Evolutionary conservation across 768 basidiomycete genomes (phyloP), one percentile per base, ranked within the genome.

Genomic region (Postia placenta): DNA sequence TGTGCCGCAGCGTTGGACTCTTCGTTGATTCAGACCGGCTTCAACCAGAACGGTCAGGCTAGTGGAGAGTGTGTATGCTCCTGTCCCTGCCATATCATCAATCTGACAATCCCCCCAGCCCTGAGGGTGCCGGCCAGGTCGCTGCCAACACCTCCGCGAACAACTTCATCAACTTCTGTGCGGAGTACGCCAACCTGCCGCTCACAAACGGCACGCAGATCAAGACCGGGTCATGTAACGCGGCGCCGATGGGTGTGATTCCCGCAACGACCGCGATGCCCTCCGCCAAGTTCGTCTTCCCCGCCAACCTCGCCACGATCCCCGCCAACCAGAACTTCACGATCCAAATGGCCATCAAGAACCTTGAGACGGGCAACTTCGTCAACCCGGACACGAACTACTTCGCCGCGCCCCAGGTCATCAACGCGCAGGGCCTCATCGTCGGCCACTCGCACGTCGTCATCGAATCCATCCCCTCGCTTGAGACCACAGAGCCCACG

Each of bases 101-200:
- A 12, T 20, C 49, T 28, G 26, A 35, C 28, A 23, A 6, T 6
- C 27, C 19, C 23, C 20, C n/a, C 42, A 47, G 38, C 14, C 47
- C 49, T 19, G 37, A 74, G 2, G 58, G 59, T 12, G 62, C 61
- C 25, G 79, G 77, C 23, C 78, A 81, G 60, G 73, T 73, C 27
- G 60, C 73, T 1, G 77, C 77, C 11, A 54, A 73, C 25, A 80
- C 79, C 3, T 78, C 78, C 28, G 60, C 56, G 35, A 82, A 84
- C 71, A 84, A 86, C 74, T 86, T 77, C 66, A 78, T 78, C 73
- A 81, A 81, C 71, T 77, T 74, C 62, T 78, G 78, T 58, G 50
- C 58, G 11, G 63, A 62, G 19, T 49, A 60, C 14, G 58, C 64
- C 23, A 55, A 66, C 49, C 57, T 68, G 40, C 63, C 71, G 11